These are phyloP conservation scores for Lecanicillium sp. DNA, from an alignment of 2,329 filamentous ascomycete genomes.

Conservation along the genomic window DNA sequence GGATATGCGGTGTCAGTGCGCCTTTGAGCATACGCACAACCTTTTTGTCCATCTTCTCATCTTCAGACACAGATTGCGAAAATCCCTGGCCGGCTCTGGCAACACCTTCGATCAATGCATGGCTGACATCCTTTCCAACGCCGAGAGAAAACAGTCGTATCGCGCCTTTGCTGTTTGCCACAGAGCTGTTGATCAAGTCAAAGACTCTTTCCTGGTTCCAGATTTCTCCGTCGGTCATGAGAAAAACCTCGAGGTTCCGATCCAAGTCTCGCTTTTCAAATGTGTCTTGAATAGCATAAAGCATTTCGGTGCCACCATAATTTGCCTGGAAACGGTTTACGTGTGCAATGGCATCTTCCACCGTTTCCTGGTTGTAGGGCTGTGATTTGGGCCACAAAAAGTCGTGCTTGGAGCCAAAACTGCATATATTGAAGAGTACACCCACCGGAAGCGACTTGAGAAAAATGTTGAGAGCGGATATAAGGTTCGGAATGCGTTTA, in stretches of 20 bases:
- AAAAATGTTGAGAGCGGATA: constrained; percentile 51
- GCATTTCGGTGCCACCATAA: constrained; percentile 47
- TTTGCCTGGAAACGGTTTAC: constrained; percentile 33
- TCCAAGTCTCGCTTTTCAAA: constrained; percentile 34
- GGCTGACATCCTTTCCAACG: constrained; percentile 41
- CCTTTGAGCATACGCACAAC: constrained; percentile 68
- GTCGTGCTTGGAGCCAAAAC: constrained; percentile 43
- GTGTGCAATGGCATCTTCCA: constrained; percentile 34
- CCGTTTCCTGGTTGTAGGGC: constrained; percentile 33
- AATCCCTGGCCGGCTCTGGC: constrained; percentile 48
- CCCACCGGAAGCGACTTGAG: constrained; percentile 57
- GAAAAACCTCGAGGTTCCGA: constrained; percentile 43
- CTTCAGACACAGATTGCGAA: constrained; percentile 50
- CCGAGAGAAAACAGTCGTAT: constrained; percentile 48
- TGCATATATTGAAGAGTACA: constrained; percentile 62
- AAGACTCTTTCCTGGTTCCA: constrained; percentile 38
- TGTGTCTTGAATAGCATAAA: constrained; percentile 32
- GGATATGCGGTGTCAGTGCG: constrained; percentile 56
- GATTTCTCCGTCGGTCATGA: constrained; percentile 49
- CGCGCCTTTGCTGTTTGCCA: constrained; percentile 29
- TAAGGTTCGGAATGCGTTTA: constrained; percentile 42
- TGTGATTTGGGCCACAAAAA: constrained; percentile 42
- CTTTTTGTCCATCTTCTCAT: constrained; percentile 60
- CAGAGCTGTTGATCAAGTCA: constrained; percentile 31
- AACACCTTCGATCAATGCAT: constrained; percentile 45